A percentile compares a stretch with the other conserved stretches of the same genome.
Conservation (phyloP, 2,329 filamentous ascomycete species). For the Aureobasidium sp. region DNA sequence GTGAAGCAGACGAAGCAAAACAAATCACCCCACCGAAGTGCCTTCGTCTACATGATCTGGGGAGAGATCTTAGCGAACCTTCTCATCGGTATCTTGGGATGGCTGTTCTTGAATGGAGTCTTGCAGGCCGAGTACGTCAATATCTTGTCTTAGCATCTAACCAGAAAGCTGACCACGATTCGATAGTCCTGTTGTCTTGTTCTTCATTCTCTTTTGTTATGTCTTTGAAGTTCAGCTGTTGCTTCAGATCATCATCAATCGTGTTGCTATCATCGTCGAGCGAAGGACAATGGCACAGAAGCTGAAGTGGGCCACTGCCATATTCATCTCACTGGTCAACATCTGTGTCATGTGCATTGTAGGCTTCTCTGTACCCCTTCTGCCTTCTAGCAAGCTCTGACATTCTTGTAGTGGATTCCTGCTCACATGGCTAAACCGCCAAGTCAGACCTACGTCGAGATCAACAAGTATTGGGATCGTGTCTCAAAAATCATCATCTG, state of each 20-base stretch:
- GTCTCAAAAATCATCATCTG: slow-evolving; percentile 34
- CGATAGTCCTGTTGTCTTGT: slow-evolving; percentile 20
- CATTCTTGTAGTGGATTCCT: slow-evolving; percentile 29
- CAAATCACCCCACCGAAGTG: slow-evolving; percentile 5
- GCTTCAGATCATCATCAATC: slow-evolving; percentile 36
- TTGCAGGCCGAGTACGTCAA: neutral
- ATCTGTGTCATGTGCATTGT: slow-evolving; percentile 22
- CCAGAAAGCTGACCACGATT: neutral
- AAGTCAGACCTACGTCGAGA: slow-evolving; percentile 23
- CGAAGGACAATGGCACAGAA: slow-evolving; percentile 21
- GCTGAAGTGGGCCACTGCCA: slow-evolving; percentile 33
- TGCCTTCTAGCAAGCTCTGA: neutral
- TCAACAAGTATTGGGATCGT: slow-evolving; percentile 35
- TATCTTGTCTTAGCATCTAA: neutral
- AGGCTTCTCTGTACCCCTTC: neutral
- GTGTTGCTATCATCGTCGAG: slow-evolving; percentile 23
- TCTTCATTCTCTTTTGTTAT: slow-evolving; percentile 21
- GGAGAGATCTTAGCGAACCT: slow-evolving; percentile 39
- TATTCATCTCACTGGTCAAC: slow-evolving; percentile 33
- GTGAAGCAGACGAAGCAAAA: slow-evolving; percentile 28
- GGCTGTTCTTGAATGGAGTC: slow-evolving; percentile 15
- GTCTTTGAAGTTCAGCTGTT: slow-evolving; percentile 18
- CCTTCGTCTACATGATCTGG: slow-evolving; percentile 42
- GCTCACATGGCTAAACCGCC: slow-evolving; percentile 30
- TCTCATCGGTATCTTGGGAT: slow-evolving; percentile 37